A percentile compares a stretch with the other conserved stretches of the same genome.
Conservation (phyloP, 1,284 basidiomycete species). For the Stygiomarasmius scandens region DNA sequence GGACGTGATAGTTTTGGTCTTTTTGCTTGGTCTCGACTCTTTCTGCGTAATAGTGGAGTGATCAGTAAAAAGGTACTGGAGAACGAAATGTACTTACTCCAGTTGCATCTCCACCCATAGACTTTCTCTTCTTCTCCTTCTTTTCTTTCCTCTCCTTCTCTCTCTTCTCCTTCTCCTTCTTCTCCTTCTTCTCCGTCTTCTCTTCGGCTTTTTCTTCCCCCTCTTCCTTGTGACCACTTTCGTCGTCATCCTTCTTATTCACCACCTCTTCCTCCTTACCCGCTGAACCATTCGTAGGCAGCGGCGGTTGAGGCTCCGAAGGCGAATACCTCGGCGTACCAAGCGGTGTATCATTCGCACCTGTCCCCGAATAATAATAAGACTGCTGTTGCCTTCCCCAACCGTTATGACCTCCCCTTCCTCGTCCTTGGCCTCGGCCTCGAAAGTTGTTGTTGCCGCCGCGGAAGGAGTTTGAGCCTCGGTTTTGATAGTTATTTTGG, state of each 20-base stretch:
- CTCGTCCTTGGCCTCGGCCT: conserved; percentile 27
- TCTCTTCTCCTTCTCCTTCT: conserved; percentile 17
- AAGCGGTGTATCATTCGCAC: conserved; percentile 69
- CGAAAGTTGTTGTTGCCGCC: conserved; percentile 1
- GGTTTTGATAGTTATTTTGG: conserved; percentile 1
- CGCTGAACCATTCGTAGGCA: too few species aligned
- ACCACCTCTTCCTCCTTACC: conserved; percentile 9
- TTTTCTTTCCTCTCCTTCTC: conserved; percentile 18
- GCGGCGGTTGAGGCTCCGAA: conserved; percentile 38
- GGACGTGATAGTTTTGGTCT: conserved; percentile 19
- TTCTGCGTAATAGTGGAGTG: too few species aligned
- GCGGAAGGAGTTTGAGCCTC: conserved; percentile 5
- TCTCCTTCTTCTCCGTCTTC: background rate
- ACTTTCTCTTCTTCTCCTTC: conserved; percentile 29
- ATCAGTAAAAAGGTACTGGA: too few species aligned
- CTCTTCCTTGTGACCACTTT: background rate
- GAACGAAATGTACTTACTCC: too few species aligned
- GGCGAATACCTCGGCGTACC: conserved; percentile 49
- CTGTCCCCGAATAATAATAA: conserved; percentile 52
- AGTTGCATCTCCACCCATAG: conserved; percentile 17
- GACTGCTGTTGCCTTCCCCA: conserved; percentile 29
- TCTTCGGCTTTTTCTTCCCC: background rate
- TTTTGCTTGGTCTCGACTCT: conserved; percentile 23
- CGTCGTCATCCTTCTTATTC: conserved; percentile 11
- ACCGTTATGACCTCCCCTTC: conserved; percentile 26